Evolutionary conservation across 2,329 filamentous ascomycete species (phyloP).

Genomic region (Geosmithia flava): DNA sequence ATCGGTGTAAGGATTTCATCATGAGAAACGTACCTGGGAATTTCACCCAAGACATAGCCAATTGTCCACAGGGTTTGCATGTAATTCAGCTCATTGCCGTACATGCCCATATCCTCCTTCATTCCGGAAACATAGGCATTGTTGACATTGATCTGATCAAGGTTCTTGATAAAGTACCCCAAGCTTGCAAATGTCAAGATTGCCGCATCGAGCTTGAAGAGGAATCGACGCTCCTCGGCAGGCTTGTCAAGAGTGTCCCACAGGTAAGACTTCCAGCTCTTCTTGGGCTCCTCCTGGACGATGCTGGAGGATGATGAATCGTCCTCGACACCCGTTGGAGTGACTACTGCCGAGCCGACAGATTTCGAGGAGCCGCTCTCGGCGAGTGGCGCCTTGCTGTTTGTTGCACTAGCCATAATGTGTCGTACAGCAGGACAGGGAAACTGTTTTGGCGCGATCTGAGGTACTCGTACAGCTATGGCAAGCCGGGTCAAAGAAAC

Average conservation of each 20-base stretch:
- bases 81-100: slow-evolving; percentile 17
- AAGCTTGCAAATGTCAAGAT: slow-evolving; percentile 22
- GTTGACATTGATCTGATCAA: slow-evolving; percentile 18
- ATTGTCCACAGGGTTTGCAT: slow-evolving; percentile 30
- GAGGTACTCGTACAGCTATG: no score
- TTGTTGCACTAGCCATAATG: not conserved
- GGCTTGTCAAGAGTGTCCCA: slow-evolving; percentile 35
- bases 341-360: not conserved
- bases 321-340: not conserved
- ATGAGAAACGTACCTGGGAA: slow-evolving; percentile 4
- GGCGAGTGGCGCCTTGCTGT: not conserved
- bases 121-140: slow-evolving; percentile 24
- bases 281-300: slow-evolving; percentile 16
- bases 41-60: slow-evolving; percentile 11
- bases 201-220: slow-evolving; percentile 28
- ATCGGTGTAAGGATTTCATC: not conserved
- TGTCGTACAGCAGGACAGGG: not conserved
- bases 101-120: slow-evolving; percentile 16
- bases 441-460: not conserved
- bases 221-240: slow-evolving; percentile 23
- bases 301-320: slow-evolving; percentile 12
- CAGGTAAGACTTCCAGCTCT: slow-evolving; percentile 32
- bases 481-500: no score
- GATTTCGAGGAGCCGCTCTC: not conserved
- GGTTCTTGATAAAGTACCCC: slow-evolving; percentile 24